These are phyloP conservation scores for Auricularia sp. DNA, from an alignment of 768 basidiomycete genomes.

Conservation along the genomic window DNA sequence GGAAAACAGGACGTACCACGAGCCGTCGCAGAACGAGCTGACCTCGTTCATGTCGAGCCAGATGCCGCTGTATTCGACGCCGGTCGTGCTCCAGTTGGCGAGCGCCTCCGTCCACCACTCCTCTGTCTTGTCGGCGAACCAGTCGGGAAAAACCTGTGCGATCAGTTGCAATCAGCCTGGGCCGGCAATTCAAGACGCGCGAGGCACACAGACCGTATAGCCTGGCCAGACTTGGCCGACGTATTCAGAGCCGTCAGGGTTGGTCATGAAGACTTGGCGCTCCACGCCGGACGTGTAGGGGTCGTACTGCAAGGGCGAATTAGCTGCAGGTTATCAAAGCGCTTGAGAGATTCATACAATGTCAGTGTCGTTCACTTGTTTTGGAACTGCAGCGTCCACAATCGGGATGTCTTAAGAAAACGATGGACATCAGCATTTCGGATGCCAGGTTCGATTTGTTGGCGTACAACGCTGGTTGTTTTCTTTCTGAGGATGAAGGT, in stretches of 20 bases:
- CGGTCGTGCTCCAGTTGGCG: constrained; percentile 40
- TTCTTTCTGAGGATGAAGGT: constrained; percentile 19
- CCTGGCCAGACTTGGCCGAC: constrained; percentile 74
- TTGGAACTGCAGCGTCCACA: constrained; percentile 52
- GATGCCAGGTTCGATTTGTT: neutral
- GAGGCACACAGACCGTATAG: constrained; percentile 38
- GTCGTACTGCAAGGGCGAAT: constrained; percentile 38
- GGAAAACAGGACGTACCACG: constrained; percentile 27
- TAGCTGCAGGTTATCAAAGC: neutral
- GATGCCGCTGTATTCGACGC: constrained; percentile 49
- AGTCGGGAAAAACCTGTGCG: constrained; percentile 47
- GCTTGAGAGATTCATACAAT: constrained; percentile 32
- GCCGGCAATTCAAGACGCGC: neutral
- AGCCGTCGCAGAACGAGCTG: constrained; percentile 54
- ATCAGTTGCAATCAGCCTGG: neutral
- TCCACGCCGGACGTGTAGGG: constrained; percentile 56
- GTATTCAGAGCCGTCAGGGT: constrained; percentile 63
- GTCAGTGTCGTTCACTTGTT: constrained; percentile 50
- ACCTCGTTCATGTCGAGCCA: constrained; percentile 34
- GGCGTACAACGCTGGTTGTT: constrained; percentile 41
- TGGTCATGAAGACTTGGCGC: constrained; percentile 52
- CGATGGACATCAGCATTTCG: neutral
- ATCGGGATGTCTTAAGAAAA: constrained; percentile 51
- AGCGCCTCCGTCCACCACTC: constrained; percentile 55
- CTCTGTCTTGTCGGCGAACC: constrained; percentile 45